These are phyloP conservation scores for Rubroshorea leprosula DNA, from an alignment of 345 rosid genomes.

Conservation along the genomic window DNA sequence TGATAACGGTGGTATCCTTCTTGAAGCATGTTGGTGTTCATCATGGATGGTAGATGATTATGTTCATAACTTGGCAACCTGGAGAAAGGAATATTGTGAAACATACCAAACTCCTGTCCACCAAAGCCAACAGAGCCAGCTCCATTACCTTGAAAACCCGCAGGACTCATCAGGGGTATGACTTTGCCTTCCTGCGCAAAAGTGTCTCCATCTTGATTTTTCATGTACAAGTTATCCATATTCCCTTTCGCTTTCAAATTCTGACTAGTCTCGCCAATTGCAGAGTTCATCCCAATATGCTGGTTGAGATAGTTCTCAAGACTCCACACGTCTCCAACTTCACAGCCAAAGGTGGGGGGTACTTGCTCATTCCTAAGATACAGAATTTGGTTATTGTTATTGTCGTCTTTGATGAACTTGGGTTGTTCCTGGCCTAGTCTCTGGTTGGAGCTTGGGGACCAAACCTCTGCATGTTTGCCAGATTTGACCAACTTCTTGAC, in stretches of 20 bases:
- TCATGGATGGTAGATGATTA: slow-evolving; percentile 15
- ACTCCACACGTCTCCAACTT: no score
- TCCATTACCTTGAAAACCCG: slow-evolving; percentile 12
- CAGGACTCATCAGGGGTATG: slow-evolving; percentile 8
- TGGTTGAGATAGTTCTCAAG: slow-evolving; percentile 17
- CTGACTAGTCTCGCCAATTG: slow-evolving; percentile 2
- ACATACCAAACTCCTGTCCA: slow-evolving; percentile 12
- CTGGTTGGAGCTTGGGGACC: slow-evolving; percentile 26
- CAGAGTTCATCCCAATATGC: slow-evolving; percentile 4
- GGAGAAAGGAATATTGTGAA: slow-evolving; percentile 6
- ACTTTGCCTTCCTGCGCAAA: no score
- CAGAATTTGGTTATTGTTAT: slow-evolving; percentile 8
- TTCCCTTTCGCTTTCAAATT: slow-evolving; percentile 8
- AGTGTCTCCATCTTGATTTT: slow-evolving; percentile 13
- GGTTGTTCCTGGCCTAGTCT: slow-evolving; percentile 16
- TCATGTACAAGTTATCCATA: slow-evolving; percentile 4
- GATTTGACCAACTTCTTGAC: slow-evolving; percentile 44
- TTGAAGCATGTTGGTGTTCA: slow-evolving; percentile 10
- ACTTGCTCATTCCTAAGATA: slow-evolving; percentile 15
- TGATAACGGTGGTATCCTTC: slow-evolving; percentile 11
- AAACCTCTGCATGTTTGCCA: slow-evolving; percentile 59
- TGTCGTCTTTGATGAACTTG: neutral
- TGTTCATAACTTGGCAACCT: slow-evolving; percentile 16
- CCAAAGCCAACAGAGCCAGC: slow-evolving; percentile 14
- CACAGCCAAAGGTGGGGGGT: no score